Conservation (phyloP, 1,139 yeast species). For the Scheffersomyces segobiensis region DNA sequence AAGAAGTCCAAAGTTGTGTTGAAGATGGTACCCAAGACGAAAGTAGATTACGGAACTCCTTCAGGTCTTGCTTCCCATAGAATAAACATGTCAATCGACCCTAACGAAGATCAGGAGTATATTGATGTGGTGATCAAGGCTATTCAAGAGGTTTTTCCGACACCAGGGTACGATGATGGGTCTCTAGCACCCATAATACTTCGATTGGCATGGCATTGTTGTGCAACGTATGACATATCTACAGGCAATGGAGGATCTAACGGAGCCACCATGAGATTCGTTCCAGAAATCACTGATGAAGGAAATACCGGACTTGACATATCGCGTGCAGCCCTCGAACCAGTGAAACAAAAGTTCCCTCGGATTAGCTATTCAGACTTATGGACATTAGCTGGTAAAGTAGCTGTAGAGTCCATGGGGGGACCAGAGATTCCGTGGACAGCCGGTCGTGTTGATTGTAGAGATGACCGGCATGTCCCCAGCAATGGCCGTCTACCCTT, state of each 20-base stretch:
- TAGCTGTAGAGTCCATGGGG: conserved; percentile 60
- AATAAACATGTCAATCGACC: neutral
- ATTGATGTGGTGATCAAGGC: conserved; percentile 5
- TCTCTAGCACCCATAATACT: conserved; percentile 65
- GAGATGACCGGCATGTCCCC: conserved; percentile 52
- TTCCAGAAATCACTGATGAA: conserved; percentile 46
- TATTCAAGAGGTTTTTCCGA: conserved; percentile 14
- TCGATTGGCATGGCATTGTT: conserved; percentile 71
- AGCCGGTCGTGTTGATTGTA: conserved; percentile 64
- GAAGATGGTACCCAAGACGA: conserved; percentile 3
- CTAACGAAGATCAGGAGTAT: neutral
- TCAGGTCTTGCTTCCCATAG: neutral
- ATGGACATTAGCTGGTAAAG: conserved; percentile 66
- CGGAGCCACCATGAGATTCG: conserved; percentile 65
- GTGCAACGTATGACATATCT: conserved; percentile 60
- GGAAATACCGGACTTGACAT: conserved; percentile 63
- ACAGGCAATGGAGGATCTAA: conserved; percentile 66
- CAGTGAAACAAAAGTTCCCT: conserved; percentile 55
- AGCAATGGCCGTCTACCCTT: conserved; percentile 65
- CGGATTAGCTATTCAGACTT: conserved; percentile 65
- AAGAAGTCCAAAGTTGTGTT: conserved; percentile 7
- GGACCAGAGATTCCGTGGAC: conserved; percentile 61
- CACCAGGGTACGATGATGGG: conserved; percentile 55
- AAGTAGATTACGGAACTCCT: neutral
- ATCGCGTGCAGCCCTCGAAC: conserved; percentile 58